phyloP scores from a whole-genome alignment of 2,329 filamentous ascomycete genomes.

The Tolypocladium guangdongense region DNA sequence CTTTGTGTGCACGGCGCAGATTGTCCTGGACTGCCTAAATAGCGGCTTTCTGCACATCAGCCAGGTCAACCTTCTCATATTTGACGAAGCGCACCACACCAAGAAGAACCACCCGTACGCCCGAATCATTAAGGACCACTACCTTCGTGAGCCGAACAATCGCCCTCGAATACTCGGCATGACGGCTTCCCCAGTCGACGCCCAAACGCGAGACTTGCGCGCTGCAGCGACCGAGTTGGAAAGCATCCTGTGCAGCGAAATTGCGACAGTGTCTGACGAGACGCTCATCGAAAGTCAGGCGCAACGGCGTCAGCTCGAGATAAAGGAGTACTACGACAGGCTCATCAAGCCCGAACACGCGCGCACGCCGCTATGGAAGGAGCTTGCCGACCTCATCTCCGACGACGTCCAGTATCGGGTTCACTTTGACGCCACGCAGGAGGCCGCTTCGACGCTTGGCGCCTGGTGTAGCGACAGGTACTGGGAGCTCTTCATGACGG shows the following conservation, averaged over 20 bases:
- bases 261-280: slow-evolving; percentile 56
- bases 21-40: slow-evolving; percentile 67
- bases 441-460: slow-evolving; percentile 58
- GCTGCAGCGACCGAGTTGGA: slow-evolving; percentile 66
- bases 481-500: slow-evolving; percentile 60
- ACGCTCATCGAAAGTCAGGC: slow-evolving; percentile 13
- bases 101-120: slow-evolving; percentile 93
- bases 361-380: slow-evolving; percentile 53
- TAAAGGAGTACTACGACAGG: slow-evolving; percentile 31
- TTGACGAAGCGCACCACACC: slow-evolving; percentile 92
- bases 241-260: slow-evolving; percentile 64
- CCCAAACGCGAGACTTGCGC: slow-evolving; percentile 56
- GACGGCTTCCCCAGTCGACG: slow-evolving; percentile 92
- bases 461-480: slow-evolving; percentile 76
- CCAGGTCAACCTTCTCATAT: slow-evolving; percentile 80
- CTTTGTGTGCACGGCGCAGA: slow-evolving; percentile 85
- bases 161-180: slow-evolving; percentile 83
- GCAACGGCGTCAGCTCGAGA: slow-evolving; percentile 34
- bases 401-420: slow-evolving; percentile 37
- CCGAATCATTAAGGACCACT: slow-evolving; percentile 80
- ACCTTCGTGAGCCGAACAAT: slow-evolving; percentile 38
- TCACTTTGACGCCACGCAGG: slow-evolving; percentile 47
- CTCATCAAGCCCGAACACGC: slow-evolving; percentile 33
- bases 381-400: slow-evolving; percentile 36
- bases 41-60: slow-evolving; percentile 71